Evolutionary conservation across 208 protist genomes (phyloP), one percentile per base, ranked within the genome.

Genomic region (Trypanosoma congolense): DNA sequence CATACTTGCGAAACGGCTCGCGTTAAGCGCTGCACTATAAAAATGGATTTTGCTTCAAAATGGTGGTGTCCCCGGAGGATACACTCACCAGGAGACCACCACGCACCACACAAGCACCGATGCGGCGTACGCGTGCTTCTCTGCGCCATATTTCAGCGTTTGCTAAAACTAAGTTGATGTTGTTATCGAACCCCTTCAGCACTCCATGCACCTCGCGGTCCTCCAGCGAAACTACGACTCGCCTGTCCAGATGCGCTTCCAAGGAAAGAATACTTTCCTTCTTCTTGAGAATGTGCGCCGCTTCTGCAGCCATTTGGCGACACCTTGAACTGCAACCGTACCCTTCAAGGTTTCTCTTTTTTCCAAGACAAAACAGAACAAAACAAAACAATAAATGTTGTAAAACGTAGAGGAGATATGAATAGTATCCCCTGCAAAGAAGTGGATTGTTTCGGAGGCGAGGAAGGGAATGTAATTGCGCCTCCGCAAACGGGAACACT

Each of bases 141-240:
- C 61, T 53, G 4, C 68, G 24, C 73, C 79, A 88, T 18, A 90
- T 25, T 46, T 90, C 79, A 0, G 80, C 82, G 47, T 90, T 83
- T 2, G 82, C 82, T 2, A 93, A 29, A 2, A 93, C 71, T 2
- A 93, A 38, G 33, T 86, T 88, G 19, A 93, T 70, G 45, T 93
- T 93, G 51, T 90, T 90, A 52, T 93, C 86, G 31, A 88, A 93
- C n/a, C 86, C 82, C 51, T 93, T 93, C 10, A 93, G 59, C 4
- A 90, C 68, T 8, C 82, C 86, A 26, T 83, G 76, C 3, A 90
- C 46, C 30, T 90, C 77, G 10, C 59, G 50, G 18, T 56, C 41
- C 10, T 63, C 68, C 41, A 86, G 47, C 0, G 76, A 56, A 14
- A 88, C 63, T 19, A 82, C 73, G 9, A 93, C 55, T 31, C 85